Percentiles rank a stretch among this genome's conserved stretches.
Conservation (phyloP, 2,329 filamentous ascomycete species). For the Emericellopsis atlantica region DNA sequence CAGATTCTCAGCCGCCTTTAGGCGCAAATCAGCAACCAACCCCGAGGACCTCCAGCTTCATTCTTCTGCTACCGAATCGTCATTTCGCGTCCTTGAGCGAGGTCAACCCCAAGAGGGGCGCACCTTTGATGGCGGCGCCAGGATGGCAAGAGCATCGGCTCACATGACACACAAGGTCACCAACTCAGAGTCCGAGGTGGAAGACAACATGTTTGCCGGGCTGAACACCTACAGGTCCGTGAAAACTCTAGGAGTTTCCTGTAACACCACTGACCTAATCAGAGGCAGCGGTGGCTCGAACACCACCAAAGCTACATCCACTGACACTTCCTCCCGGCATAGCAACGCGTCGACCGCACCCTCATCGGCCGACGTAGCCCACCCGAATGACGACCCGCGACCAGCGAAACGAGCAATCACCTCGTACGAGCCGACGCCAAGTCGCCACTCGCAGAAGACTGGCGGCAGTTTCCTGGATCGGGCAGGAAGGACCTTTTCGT, state of each 20-base stretch:
- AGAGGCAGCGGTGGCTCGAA: conserved; percentile 46
- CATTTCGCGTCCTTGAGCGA: conserved; percentile 47
- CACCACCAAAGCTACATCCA: conserved; percentile 45
- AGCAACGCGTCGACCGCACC: conserved; percentile 50
- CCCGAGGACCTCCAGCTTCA: conserved; percentile 41
- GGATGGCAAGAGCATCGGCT: conserved; percentile 23
- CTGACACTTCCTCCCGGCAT: conserved; percentile 48
- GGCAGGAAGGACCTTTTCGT: conserved; percentile 46
- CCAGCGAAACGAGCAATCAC: conserved; percentile 13
- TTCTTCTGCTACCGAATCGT: conserved; percentile 26
- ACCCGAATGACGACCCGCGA: conserved; percentile 6
- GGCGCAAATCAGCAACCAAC: conserved; percentile 47
- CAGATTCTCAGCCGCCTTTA: conserved; percentile 44
- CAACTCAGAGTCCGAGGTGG: conserved; percentile 26
- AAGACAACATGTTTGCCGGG: conserved; percentile 47
- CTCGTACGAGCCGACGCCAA: conserved; percentile 1
- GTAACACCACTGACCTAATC: neutral
- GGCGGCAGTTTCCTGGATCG: conserved; percentile 40
- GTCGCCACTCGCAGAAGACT: conserved; percentile 31
- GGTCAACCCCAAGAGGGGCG: conserved; percentile 29
- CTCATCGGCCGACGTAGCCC: conserved; percentile 34
- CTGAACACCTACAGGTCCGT: conserved; percentile 40
- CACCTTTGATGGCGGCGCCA: conserved; percentile 37
- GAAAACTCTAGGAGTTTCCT: neutral
- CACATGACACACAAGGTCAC: conserved; percentile 24